Base-by-base conservation (phyloP, 495 filamentous ascomycete species). In the Penicillium coffeae region DNA sequence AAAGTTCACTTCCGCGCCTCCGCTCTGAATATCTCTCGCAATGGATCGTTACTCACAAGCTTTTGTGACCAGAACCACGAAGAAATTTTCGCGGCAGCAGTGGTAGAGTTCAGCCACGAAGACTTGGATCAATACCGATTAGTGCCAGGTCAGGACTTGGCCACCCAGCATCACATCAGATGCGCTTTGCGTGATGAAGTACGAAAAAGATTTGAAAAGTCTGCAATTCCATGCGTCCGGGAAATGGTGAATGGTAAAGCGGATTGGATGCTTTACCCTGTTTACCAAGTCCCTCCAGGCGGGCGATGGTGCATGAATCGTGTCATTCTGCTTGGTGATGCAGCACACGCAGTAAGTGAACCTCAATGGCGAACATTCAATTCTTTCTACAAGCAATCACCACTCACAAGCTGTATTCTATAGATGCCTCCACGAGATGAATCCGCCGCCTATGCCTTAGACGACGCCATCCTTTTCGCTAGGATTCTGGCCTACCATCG, bases 341-440 rank as follows among this genome's bases (percentile, higher is more conserved):
- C 78, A 35, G 79, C 79, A n/a, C 80, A 83, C 62, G 82, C 79
- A 6, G 77, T 80, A 69, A 18, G 76, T 72, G 16, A 15, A 10
- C 21, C 20, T 37, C 16, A 6, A 14, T 21, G 8, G 1, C 22
- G 2, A 5, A 19, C 16, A 3, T 14, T 14, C 9, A 0, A 14
- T 27, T 2, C 7, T 5, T 10, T 21, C 30, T 25, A 8, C 15
- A 33, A 21, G 18, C 3, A 37, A 30, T 30, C 19, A 12, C n/a
- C 3, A 18, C 8, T 47, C 38, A 45, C 48, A 56, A 66, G 37
- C 1, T 12, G 14, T 0, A 22, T 33, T 18, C 3, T 30, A 8
- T 40, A 75, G 72, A 83, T 84, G 80, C 80, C 81, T 1, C 81
- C 81, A 3, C 76, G 80, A 18, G 80, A 81, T 36, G 80, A 85